Percentiles rank a stretch among this genome's conserved stretches.
Evolutionary conservation across 129 eudicot species (phyloP).

Genomic region (Erigeron canadensis): DNA sequence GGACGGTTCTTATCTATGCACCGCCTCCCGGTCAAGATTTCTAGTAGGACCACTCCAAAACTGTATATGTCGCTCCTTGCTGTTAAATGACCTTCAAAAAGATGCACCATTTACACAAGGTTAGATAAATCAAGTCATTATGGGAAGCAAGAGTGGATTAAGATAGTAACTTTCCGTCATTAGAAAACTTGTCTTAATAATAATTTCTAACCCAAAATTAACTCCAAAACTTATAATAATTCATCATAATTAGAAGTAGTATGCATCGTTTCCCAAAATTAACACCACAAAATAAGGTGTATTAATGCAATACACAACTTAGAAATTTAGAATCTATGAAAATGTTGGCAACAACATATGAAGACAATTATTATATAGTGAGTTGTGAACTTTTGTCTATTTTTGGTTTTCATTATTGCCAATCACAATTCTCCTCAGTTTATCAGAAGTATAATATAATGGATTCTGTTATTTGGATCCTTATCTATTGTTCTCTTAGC

Average conservation of each 20-base stretch:
- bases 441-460: background rate
- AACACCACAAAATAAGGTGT: background rate
- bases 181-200: background rate
- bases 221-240: background rate
- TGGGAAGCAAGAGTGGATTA: background rate
- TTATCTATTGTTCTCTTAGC: background rate
- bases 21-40: slow-evolving; percentile 77
- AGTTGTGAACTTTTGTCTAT: background rate
- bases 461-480: background rate
- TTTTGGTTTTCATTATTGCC: background rate
- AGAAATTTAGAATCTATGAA: background rate
- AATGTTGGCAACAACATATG: background rate
- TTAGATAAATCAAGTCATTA: background rate
- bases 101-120: background rate
- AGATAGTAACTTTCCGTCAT: background rate
- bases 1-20: slow-evolving; percentile 75
- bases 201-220: background rate
- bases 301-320: too few relatives aligned
- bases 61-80: slow-evolving; percentile 83
- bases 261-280: too few relatives aligned
- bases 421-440: background rate
- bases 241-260: too few relatives aligned
- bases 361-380: background rate
- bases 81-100: slow-evolving; percentile 73
- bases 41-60: slow-evolving; percentile 85